phyloP scores from a whole-genome alignment of 2,329 filamentous ascomycete species.

The Claviceps paspali region DNA sequence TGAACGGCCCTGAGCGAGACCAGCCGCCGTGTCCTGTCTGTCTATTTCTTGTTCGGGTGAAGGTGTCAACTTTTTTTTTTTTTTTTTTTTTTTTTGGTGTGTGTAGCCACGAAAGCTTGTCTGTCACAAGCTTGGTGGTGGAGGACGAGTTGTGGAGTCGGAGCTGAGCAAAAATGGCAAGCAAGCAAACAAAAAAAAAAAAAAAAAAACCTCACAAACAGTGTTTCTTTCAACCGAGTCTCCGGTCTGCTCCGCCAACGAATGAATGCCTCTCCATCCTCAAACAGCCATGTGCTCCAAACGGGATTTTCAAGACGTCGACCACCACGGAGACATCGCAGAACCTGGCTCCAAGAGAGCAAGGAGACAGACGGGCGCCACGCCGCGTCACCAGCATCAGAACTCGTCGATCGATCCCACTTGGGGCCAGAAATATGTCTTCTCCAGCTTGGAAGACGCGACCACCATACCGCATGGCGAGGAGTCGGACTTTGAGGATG shows the following conservation, averaged over 20 bases:
- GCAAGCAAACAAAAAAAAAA: too few species aligned
- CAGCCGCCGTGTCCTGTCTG: neutral
- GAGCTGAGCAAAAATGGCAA: too few species aligned
- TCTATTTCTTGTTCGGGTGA: too few species aligned
- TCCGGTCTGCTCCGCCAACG: too few species aligned
- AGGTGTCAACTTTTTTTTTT: too few species aligned
- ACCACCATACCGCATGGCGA: slow-evolving; percentile 31
- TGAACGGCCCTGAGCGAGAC: neutral
- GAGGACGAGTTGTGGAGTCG: too few species aligned
- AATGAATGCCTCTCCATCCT: neutral
- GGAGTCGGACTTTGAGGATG: slow-evolving; percentile 52
- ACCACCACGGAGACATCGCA: slow-evolving; percentile 14
- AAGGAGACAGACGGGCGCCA: slow-evolving; percentile 12
- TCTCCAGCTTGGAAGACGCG: slow-evolving; percentile 44
- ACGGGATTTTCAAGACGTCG: slow-evolving; percentile 16
- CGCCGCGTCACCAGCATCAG: slow-evolving; percentile 25
- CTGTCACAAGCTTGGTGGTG: too few species aligned
- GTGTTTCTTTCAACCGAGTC: too few species aligned
- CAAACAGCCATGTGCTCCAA: slow-evolving; percentile 19
- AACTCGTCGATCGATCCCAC: slow-evolving; percentile 41
- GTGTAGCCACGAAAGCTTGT: too few species aligned
- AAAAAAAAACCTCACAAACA: too few species aligned
- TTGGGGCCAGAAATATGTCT: slow-evolving; percentile 58
- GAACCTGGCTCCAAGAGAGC: slow-evolving; percentile 14
- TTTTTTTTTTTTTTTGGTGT: too few species aligned